Base-by-base conservation (phyloP, 305 asterid species). In the Solanum chacoense region DNA sequence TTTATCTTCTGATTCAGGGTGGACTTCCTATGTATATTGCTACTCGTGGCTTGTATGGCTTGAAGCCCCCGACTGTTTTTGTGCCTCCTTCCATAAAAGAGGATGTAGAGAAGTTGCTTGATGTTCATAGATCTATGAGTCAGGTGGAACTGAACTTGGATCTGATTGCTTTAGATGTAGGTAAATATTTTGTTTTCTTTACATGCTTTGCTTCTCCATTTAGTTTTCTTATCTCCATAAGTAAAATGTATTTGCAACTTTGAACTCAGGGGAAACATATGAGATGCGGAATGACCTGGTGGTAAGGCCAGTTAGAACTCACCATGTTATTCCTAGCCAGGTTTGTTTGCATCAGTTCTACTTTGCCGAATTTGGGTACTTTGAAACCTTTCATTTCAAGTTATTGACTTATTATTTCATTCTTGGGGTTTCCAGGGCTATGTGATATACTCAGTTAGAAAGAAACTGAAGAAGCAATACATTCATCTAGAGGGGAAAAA, bases 1-100 rank as follows among this genome's bases (percentile, higher is more conserved):
- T 72, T 3, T 72, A 55, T 84, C 36, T 71, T 77, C 88, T 90
- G 91, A 81, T 90, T 90, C 94, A 97, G 99, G 99, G 99, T 90
- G 99, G 99, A 89, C 97, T 97, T 85, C 99, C 99, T 1, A 95
- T 96, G 98, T 97, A 97, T 88, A 91, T 96, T 65, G 99, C 98
- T 42, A 96, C 98, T 77, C 99, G 99, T 77, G 96, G 95, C 85
- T 94, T 97, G 65, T 95, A 96, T 93, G 96, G 90, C 92, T 93
- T 97, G 88, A 96, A 94, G 75, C 99, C 98, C 87, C 99, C 99
- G 13, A 97, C 98, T 2, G 93, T 96, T 11, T 94, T 97, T 91
- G 98, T 97, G 90, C 98, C 98, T 77, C 98, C 98, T 11, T 91
- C 95, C 92, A 94, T 97, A 89, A 94, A 93, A 92, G 97, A 93